phyloP scores from a whole-genome alignment of 2,329 filamentous ascomycete genomes.

The Venturia asperata region DNA sequence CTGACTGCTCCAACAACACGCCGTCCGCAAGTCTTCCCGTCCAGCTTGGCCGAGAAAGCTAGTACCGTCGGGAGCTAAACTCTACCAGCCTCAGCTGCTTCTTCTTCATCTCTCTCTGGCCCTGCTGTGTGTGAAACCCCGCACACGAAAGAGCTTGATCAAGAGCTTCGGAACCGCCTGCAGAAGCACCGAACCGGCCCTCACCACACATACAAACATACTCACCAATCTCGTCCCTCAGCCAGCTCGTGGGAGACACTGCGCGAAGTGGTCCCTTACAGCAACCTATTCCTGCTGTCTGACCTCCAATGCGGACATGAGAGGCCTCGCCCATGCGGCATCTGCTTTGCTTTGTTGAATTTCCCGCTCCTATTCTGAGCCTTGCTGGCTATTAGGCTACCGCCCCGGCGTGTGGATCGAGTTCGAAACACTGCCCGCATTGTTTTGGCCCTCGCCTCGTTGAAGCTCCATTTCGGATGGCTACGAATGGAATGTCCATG shows the following conservation, averaged over 20 bases:
- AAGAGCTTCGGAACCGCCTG: background rate
- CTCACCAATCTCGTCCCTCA: background rate
- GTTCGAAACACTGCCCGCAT: background rate
- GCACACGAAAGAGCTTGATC: background rate
- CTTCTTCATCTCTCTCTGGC: background rate
- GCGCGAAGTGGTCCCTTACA: background rate
- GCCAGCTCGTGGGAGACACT: background rate
- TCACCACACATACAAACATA: background rate
- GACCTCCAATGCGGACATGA: constrained; percentile 4
- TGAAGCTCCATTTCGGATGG: background rate
- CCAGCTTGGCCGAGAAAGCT: background rate
- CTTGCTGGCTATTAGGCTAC: background rate
- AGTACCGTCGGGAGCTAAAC: background rate
- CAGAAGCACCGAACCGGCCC: background rate
- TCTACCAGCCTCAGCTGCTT: background rate
- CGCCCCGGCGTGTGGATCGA: background rate
- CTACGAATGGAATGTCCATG: constrained; percentile 1
- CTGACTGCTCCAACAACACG: too few species aligned
- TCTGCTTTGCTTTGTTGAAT: background rate
- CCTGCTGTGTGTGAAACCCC: background rate
- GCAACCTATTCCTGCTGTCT: background rate
- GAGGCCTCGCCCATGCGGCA: background rate
- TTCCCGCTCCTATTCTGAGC: background rate
- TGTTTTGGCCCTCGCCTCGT: background rate
- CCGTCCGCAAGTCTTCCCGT: background rate